Evolutionary conservation across 2,329 filamentous ascomycete genomes (phyloP).

Genomic region (Chaetomiaceae sp.): DNA sequence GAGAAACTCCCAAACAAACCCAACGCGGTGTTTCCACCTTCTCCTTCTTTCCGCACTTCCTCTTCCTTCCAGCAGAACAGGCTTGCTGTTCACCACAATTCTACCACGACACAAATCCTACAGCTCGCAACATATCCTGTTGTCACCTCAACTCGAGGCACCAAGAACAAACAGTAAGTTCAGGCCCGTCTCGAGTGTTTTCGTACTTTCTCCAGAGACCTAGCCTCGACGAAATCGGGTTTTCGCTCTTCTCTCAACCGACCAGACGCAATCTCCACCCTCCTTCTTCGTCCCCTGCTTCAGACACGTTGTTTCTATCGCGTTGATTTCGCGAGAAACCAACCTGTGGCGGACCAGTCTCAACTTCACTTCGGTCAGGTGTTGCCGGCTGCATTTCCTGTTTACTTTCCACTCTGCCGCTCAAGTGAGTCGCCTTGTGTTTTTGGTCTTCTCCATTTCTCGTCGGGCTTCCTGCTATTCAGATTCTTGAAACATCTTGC

Average conservation of each 20-base stretch:
- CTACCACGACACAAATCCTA: too few relatives aligned
- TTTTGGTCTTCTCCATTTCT: neutral
- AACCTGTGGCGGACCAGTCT: neutral
- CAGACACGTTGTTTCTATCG: neutral
- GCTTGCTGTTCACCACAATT: neutral
- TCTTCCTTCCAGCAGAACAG: neutral
- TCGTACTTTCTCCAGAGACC: too few relatives aligned
- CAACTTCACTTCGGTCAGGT: neutral
- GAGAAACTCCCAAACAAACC: too few relatives aligned
- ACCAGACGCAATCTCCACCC: neutral
- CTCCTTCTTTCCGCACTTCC: neutral
- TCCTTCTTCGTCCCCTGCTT: neutral
- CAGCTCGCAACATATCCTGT: neutral
- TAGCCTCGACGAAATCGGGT: neutral
- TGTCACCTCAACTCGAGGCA: neutral
- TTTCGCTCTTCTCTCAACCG: neutral
- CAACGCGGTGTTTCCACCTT: neutral
- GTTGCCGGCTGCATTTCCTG: neutral
- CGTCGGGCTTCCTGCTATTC: neutral
- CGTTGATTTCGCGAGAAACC: neutral
- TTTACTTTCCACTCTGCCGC: neutral
- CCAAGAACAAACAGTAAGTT: neutral
- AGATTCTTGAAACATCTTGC: neutral
- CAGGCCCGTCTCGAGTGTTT: too few relatives aligned
- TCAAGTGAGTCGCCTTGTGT: neutral